These are phyloP conservation scores for Boletus fagicola DNA, from an alignment of 768 basidiomycete genomes.

Conservation along the genomic window DNA sequence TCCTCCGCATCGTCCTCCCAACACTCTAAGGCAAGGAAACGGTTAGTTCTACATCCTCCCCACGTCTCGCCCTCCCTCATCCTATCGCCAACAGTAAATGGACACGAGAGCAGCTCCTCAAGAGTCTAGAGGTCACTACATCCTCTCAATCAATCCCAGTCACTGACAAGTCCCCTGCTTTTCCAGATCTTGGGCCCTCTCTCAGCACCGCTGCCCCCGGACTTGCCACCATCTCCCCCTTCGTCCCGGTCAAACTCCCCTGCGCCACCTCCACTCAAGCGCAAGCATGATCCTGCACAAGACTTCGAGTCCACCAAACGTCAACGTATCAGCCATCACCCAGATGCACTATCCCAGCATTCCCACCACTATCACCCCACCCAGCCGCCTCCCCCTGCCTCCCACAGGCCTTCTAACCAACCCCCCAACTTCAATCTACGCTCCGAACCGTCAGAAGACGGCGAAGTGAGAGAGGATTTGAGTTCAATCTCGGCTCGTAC, in stretches of 20 bases:
- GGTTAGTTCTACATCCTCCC: slow-evolving; percentile 25
- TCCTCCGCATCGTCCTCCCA: slow-evolving; percentile 24
- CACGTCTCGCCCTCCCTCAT: slow-evolving; percentile 21
- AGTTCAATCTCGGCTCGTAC: slow-evolving; percentile 20
- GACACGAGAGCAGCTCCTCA: slow-evolving; percentile 40
- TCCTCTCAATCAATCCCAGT: not conserved
- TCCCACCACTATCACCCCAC: slow-evolving; percentile 30
- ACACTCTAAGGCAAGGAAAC: slow-evolving; percentile 31
- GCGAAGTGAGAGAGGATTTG: slow-evolving; percentile 45
- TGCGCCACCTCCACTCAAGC: slow-evolving; percentile 35
- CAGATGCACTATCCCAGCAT: slow-evolving; percentile 29
- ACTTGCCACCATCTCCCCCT: slow-evolving; percentile 46
- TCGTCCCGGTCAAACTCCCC: slow-evolving; percentile 44
- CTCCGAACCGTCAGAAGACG: slow-evolving; percentile 46
- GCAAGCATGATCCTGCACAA: slow-evolving; percentile 33
- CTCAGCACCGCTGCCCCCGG: slow-evolving; percentile 41
- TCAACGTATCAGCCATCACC: slow-evolving; percentile 27
- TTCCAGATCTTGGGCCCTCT: slow-evolving; percentile 42
- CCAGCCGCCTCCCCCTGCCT: slow-evolving; percentile 23
- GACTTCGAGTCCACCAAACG: slow-evolving; percentile 33
- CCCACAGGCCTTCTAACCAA: slow-evolving; percentile 23
- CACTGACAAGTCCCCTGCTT: slow-evolving; percentile 18
- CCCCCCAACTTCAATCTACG: slow-evolving; percentile 29
- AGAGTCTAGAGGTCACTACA: slow-evolving; percentile 39
- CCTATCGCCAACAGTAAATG: slow-evolving; percentile 32